Conservation (phyloP, 2,329 filamentous ascomycete genomes). For the Waltergamsia citrina region DNA sequence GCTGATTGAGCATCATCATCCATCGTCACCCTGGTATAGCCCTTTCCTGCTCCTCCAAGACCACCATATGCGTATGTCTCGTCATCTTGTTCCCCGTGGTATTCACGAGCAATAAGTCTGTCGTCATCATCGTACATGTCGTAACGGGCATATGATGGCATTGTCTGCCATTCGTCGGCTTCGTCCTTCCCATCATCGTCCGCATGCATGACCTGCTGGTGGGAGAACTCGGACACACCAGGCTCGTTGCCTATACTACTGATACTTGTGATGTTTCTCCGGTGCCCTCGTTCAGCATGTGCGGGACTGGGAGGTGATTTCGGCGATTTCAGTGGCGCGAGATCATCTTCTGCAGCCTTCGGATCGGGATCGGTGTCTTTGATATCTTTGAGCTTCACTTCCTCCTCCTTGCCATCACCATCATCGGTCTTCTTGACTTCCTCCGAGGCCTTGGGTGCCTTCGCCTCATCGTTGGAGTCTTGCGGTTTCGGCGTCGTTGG, state of each 20-base stretch:
- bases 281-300: neutral
- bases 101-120: constrained; percentile 74
- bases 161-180: constrained; percentile 78
- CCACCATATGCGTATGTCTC: constrained; percentile 61
- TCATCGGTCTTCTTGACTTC: neutral
- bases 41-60: constrained; percentile 83
- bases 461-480: neutral
- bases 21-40: constrained; percentile 89
- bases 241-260: constrained; percentile 1
- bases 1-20: constrained; percentile 92
- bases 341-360: neutral
- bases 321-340: constrained; percentile 1
- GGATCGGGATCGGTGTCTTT: no score
- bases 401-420: neutral
- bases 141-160: constrained; percentile 87
- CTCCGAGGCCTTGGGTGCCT: neutral
- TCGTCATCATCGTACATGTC: constrained; percentile 96
- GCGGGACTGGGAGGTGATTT: neutral
- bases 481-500: neutral
- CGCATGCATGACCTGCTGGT: constrained; percentile 62
- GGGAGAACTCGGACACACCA: constrained; percentile 61
- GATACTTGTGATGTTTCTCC: constrained; percentile 3
- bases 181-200: constrained; percentile 42
- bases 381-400: neutral
- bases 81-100: constrained; percentile 57